These are phyloP conservation scores for Taiozyma sp. DNA, from an alignment of 1,139 yeast genomes.

Conservation along the genomic window DNA sequence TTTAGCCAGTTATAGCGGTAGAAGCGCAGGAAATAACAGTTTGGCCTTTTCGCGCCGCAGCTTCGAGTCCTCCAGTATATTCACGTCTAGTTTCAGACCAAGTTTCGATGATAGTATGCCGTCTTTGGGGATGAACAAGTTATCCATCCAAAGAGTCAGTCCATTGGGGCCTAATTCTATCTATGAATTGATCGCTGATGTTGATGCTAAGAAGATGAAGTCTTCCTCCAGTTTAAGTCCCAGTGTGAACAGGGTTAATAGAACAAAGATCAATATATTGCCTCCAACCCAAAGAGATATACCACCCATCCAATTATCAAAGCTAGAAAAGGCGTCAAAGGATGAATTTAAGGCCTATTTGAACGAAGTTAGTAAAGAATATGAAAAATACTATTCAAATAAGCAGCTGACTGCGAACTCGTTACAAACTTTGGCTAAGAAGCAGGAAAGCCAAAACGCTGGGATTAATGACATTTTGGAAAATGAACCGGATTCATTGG, in stretches of 20 bases:
- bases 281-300: slow-evolving; percentile 81
- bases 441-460: slow-evolving; percentile 24
- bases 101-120: slow-evolving; percentile 24
- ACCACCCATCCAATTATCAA: slow-evolving; percentile 73
- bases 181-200: slow-evolving; percentile 63
- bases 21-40: slow-evolving; percentile 5
- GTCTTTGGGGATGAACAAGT: slow-evolving; percentile 20
- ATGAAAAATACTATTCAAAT: slow-evolving; percentile 40
- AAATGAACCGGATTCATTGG: slow-evolving; percentile 13
- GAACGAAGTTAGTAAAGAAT: slow-evolving; percentile 46
- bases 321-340: slow-evolving; percentile 46
- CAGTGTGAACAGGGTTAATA: slow-evolving; percentile 16
- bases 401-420: slow-evolving; percentile 37
- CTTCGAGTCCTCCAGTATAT: slow-evolving; percentile 28
- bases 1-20: slow-evolving; percentile 25
- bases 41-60: slow-evolving; percentile 27
- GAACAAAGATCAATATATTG: slow-evolving; percentile 39
- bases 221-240: slow-evolving; percentile 14
- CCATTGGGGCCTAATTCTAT: slow-evolving; percentile 80
- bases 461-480: slow-evolving; percentile 13
- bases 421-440: slow-evolving; percentile 26
- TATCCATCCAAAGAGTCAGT: slow-evolving; percentile 33
- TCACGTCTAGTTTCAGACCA: slow-evolving; percentile 24
- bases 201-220: slow-evolving; percentile 36
- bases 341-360: slow-evolving; percentile 48